Conservation (phyloP, 2,329 filamentous ascomycete species). For the Eutypella sp. region DNA sequence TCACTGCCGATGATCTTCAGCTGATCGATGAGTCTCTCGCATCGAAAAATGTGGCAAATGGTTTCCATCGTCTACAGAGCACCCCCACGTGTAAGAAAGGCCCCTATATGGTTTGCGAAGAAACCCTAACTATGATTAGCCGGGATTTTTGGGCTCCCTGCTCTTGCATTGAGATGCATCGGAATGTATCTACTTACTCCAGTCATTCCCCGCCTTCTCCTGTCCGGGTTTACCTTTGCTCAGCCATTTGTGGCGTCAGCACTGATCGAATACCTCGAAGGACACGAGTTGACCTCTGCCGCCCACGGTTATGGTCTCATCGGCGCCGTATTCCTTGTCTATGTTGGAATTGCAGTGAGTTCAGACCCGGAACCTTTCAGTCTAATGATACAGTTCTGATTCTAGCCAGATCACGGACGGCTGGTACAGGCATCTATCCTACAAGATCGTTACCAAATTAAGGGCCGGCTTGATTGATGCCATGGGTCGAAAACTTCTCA, state of each 20-base stretch:
- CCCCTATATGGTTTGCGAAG: background rate
- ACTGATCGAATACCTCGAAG: slow-evolving; percentile 10
- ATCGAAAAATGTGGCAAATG: slow-evolving; percentile 2
- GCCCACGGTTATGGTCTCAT: slow-evolving; percentile 15
- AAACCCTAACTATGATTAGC: background rate
- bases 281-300: slow-evolving; percentile 1
- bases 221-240: slow-evolving; percentile 13
- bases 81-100: slow-evolving; percentile 7
- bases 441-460: slow-evolving; percentile 6
- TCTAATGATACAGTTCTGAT: slow-evolving; percentile 1
- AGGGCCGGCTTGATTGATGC: slow-evolving; percentile 10
- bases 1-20: slow-evolving; percentile 10
- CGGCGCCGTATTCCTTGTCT: slow-evolving; percentile 13
- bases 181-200: slow-evolving; percentile 9
- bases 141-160: slow-evolving; percentile 5
- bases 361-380: background rate
- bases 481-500: slow-evolving; percentile 12
- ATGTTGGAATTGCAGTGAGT: slow-evolving; percentile 14
- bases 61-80: slow-evolving; percentile 3
- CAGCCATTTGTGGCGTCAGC: slow-evolving; percentile 15
- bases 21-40: slow-evolving; percentile 10
- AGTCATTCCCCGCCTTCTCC: slow-evolving; percentile 10
- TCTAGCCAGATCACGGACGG: slow-evolving; percentile 7
- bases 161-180: slow-evolving; percentile 5
- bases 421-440: slow-evolving; percentile 13